Evolutionary conservation across 345 rosid genomes (phyloP).

Genomic region (Tarenaya hassleriana): DNA sequence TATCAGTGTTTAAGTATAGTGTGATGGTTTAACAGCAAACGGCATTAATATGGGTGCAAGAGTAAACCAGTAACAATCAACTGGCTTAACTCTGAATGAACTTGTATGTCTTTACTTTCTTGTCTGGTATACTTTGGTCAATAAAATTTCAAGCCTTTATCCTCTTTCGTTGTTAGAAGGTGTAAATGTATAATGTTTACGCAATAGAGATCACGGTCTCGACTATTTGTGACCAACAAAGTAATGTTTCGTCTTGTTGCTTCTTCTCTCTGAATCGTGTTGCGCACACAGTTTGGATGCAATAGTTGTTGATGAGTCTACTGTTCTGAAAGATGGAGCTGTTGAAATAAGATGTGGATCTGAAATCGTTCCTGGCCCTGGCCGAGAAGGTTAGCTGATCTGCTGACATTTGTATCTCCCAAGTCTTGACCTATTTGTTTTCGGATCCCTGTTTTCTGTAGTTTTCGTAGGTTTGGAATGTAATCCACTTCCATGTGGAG

Average conservation of each 20-base stretch:
- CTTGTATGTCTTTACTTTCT: too few relatives aligned
- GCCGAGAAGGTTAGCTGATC: slow-evolving; percentile 51
- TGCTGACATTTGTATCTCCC: slow-evolving; percentile 2
- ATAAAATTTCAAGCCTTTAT: too few relatives aligned
- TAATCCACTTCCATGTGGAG: too few relatives aligned
- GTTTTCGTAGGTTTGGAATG: too few relatives aligned
- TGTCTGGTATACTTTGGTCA: too few relatives aligned
- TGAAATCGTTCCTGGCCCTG: slow-evolving; percentile 60
- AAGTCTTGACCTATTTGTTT: too few relatives aligned
- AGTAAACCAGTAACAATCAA: too few relatives aligned
- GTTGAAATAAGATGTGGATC: slow-evolving; percentile 50
- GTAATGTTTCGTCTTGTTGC: neutral
- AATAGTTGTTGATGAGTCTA: slow-evolving; percentile 56
- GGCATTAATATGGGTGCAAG: neutral
- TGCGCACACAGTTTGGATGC: slow-evolving; percentile 40
- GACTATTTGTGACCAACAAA: too few relatives aligned
- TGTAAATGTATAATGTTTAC: slow-evolving; percentile 9
- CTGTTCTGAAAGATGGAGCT: slow-evolving; percentile 40
- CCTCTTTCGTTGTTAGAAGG: neutral
- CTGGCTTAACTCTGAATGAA: too few relatives aligned
- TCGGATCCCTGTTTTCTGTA: neutral
- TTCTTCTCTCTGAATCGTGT: slow-evolving; percentile 11
- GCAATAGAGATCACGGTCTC: neutral
- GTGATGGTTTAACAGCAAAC: neutral
- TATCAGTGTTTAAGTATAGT: neutral